Base-by-base conservation (phyloP, 2,329 filamentous ascomycete species). In the Trichoderma gracile region DNA sequence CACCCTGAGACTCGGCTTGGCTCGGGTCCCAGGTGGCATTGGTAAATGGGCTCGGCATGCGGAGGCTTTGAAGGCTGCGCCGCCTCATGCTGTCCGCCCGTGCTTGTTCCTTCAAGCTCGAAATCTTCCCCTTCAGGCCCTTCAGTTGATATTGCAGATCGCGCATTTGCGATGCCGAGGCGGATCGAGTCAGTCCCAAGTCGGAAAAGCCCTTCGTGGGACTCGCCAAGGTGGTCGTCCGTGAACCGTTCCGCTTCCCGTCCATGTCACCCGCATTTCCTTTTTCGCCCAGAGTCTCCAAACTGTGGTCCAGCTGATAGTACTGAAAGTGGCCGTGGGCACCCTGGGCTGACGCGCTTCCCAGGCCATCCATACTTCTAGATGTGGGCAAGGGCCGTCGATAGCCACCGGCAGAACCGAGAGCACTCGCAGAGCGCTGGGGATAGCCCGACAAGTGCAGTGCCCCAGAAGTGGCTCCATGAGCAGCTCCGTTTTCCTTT, bases 61-160 rank as follows among this genome's bases (percentile, higher is more conserved):
- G 85, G 66, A 94, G 77, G 71, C 85, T 93, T 69, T 92, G 89
- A 59, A 93, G 76, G 74, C 91, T 96, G 63, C 88, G 85, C 57
- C 93, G 85, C 71, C 91, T 88, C 71, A 96, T 76, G 69, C 85
- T 92, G 70, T 96, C 93, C 65, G 90, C 90, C 21, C 90, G 86
- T 0, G 91, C 90, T 70, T 92, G 89, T 67, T 93, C 87, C 70
- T 91, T 89, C 47, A 97, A 77, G 17, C 82, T 89, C 1, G 92
- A 93, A 42, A 97, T 93, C 71, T 92, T 92, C 66, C 90, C 91
- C 73, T 93, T 93, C 53, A 97, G 81, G 60, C 90, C 92, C 63
- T 90, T 88, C 85, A 97, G 91, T 74, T 96, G 92, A 68, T 92
- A 89, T 66, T 92, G 91, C 49, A 97, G 80, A 58, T 85, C 84